These are phyloP conservation scores for Aspergillus sparsus DNA, from an alignment of 495 filamentous ascomycete species.

Conservation along the genomic window DNA sequence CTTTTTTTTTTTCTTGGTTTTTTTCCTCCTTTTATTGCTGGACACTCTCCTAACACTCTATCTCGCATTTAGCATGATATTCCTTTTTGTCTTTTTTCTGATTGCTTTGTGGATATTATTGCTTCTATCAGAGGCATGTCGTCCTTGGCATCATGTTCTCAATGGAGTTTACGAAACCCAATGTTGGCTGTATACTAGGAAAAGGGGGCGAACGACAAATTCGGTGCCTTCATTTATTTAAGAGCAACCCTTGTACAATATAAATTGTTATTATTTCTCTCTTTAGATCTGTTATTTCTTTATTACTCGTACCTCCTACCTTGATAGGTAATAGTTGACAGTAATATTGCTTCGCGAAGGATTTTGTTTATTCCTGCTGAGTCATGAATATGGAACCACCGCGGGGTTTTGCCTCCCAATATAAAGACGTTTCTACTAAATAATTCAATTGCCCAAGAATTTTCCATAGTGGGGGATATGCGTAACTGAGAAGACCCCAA, in stretches of 20 bases:
- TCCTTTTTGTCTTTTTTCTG: neutral
- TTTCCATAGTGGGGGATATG: too few relatives aligned
- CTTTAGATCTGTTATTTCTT: neutral
- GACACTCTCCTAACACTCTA: slow-evolving; percentile 19
- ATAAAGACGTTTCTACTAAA: too few relatives aligned
- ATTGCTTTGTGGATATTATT: slow-evolving; percentile 3
- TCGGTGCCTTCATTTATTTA: slow-evolving; percentile 15
- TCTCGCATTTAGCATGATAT: slow-evolving; percentile 9
- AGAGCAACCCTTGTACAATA: slow-evolving; percentile 30
- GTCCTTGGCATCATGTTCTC: too few relatives aligned
- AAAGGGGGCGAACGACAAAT: slow-evolving; percentile 4
- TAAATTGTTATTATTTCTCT: slow-evolving; percentile 11
- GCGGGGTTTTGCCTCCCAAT: too few relatives aligned
- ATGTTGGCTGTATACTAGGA: slow-evolving; percentile 32
- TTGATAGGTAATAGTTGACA: too few relatives aligned
- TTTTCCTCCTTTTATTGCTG: slow-evolving; percentile 25
- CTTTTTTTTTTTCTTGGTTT: slow-evolving; percentile 13
- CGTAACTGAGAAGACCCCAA: too few relatives aligned
- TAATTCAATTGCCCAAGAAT: too few relatives aligned
- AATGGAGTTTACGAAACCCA: slow-evolving; percentile 8
- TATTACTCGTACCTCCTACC: neutral
- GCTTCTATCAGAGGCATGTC: slow-evolving; percentile 11
- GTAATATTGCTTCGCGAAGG: too few relatives aligned
- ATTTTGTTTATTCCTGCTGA: too few relatives aligned
- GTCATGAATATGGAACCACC: too few relatives aligned